Percentiles rank a stretch among this genome's conserved stretches.
phyloP scores from a whole-genome alignment of 768 basidiomycete species.

The Mrakia gelida region DNA sequence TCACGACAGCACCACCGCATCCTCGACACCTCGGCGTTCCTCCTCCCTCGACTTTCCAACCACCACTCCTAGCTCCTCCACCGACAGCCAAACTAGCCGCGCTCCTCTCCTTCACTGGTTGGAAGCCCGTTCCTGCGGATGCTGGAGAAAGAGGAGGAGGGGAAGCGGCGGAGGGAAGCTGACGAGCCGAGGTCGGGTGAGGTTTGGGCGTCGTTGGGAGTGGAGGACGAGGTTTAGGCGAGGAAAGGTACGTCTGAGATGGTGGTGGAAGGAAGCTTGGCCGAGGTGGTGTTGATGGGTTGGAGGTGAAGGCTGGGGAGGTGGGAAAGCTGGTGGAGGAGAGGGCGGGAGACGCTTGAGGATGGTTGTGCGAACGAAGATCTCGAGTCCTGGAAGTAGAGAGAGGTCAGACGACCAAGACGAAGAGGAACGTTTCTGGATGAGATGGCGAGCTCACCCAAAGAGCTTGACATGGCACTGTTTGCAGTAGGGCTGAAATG shows the following conservation, averaged over 20 bases:
- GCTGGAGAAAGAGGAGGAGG: slow-evolving; percentile 33
- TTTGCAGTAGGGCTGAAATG: not conserved
- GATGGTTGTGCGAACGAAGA: slow-evolving; percentile 21
- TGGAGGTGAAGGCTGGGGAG: not conserved
- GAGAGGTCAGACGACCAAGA: not conserved
- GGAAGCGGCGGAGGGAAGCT: not conserved
- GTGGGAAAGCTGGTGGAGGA: not conserved
- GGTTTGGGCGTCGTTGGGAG: slow-evolving; percentile 15
- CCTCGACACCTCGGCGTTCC: slow-evolving; percentile 26
- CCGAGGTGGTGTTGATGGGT: slow-evolving; percentile 24
- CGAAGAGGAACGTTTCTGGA: too few species aligned
- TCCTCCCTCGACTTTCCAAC: not conserved
- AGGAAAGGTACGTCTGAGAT: slow-evolving; percentile 31
- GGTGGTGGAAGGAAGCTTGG: slow-evolving; percentile 37
- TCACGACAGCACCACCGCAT: not conserved
- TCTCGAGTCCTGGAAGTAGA: slow-evolving; percentile 37
- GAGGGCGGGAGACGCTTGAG: not conserved
- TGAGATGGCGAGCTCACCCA: not conserved
- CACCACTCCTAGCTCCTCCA: slow-evolving; percentile 31
- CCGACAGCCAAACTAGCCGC: slow-evolving; percentile 28
- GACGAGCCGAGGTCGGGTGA: not conserved
- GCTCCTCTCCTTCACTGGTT: slow-evolving; percentile 34
- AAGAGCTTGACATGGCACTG: slow-evolving; percentile 14
- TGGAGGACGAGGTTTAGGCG: slow-evolving; percentile 18
- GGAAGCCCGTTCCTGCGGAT: slow-evolving; percentile 35